A percentile compares a stretch with the other conserved stretches of the same genome.
These are phyloP conservation scores for Eudorina sp. DNA, from an alignment of 139 green algal genomes.

Conservation along the genomic window DNA sequence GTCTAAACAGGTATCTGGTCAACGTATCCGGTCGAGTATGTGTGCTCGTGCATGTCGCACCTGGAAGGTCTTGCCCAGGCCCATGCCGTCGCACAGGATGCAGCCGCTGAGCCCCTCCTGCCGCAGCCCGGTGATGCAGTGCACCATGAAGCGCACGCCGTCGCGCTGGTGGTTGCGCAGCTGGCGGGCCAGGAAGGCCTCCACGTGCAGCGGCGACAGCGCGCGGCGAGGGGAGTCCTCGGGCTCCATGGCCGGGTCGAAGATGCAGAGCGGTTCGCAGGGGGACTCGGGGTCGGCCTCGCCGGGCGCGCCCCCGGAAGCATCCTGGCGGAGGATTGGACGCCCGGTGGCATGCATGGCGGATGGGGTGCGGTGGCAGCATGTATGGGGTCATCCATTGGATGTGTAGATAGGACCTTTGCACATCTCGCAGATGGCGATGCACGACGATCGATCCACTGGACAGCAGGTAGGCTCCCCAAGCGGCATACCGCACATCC, in stretches of 20 bases:
- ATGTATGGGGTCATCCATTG: too few species aligned
- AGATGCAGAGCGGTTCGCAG: slow-evolving; percentile 20
- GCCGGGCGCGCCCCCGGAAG: background rate
- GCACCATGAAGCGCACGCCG: slow-evolving; percentile 90
- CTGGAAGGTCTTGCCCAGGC: slow-evolving; percentile 79
- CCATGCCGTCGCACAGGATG: slow-evolving; percentile 84
- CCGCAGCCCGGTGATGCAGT: slow-evolving; percentile 83
- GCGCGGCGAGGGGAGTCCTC: slow-evolving; percentile 16
- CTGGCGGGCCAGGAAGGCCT: slow-evolving; percentile 71
- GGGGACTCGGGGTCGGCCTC: background rate
- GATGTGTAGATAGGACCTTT: too few species aligned
- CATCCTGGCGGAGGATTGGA: background rate
- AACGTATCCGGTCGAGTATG: too few species aligned
- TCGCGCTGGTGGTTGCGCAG: slow-evolving; percentile 84
- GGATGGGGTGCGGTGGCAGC: too few species aligned
- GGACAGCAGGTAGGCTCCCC: too few species aligned
- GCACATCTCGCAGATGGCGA: too few species aligned
- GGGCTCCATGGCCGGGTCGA: slow-evolving; percentile 21
- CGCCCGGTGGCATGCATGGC: too few species aligned
- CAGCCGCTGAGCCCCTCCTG: slow-evolving; percentile 71
- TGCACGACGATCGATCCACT: too few species aligned
- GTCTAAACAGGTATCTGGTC: too few species aligned
- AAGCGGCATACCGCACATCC: too few species aligned
- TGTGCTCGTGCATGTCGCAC: slow-evolving; percentile 5
- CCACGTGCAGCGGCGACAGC: slow-evolving; percentile 62